These are phyloP conservation scores for Rhizophagus sp. DNA, from an alignment of 192 early-diverging fungal genomes.

Conservation along the genomic window DNA sequence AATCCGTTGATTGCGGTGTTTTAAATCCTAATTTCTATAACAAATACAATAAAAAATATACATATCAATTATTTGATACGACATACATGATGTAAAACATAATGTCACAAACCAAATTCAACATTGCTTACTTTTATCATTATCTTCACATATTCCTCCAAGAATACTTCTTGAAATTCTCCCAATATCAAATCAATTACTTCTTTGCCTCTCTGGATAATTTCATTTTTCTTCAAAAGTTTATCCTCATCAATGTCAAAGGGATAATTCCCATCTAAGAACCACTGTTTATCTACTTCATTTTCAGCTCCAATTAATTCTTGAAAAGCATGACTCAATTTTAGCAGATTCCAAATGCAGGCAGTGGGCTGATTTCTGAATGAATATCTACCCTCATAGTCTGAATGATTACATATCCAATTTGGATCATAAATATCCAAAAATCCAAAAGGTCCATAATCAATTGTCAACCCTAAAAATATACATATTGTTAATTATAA, in stretches of 20 bases:
- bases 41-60: not conserved
- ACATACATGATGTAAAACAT: not conserved
- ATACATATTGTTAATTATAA: not conserved
- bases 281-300: conserved; percentile 44
- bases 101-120: no score
- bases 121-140: conserved; percentile 50
- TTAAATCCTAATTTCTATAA: not conserved
- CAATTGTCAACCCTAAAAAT: conserved; percentile 68
- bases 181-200: conserved; percentile 54
- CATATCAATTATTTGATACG: not conserved
- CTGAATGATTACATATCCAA: conserved; percentile 81
- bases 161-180: conserved; percentile 52
- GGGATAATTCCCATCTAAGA: conserved; percentile 25
- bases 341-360: conserved; percentile 77
- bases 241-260: conserved; percentile 22
- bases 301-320: conserved; percentile 64
- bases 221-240: conserved; percentile 30
- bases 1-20: not conserved
- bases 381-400: conserved; percentile 70
- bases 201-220: conserved; percentile 41
- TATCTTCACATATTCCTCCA: conserved; percentile 47
- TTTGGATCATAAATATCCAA: conserved; percentile 80
- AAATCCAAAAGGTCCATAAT: conserved; percentile 88
- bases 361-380: conserved; percentile 80
- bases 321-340: conserved; percentile 66